A percentile compares a stretch with the other conserved stretches of the same genome.
These are phyloP conservation scores for Fusarium setosum DNA, from an alignment of 2,329 filamentous ascomycete genomes.

Conservation along the genomic window DNA sequence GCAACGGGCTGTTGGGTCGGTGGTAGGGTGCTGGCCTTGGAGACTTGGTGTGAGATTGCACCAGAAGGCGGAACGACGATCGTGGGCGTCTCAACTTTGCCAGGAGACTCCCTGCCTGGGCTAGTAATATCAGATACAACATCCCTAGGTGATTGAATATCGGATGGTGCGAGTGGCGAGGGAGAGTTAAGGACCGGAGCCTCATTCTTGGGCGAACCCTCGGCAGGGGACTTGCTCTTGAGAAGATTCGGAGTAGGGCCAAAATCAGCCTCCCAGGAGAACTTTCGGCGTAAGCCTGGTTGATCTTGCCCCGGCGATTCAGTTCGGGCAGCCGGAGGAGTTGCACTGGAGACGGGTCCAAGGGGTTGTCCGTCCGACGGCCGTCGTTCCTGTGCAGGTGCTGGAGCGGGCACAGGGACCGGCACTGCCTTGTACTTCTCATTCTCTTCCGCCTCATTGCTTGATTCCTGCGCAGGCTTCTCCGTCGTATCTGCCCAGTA, in stretches of 20 bases:
- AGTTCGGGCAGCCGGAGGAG: constrained; percentile 3
- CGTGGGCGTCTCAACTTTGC: constrained; percentile 24
- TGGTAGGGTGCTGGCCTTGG: constrained; percentile 33
- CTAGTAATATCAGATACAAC: constrained; percentile 10
- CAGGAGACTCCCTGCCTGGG: constrained; percentile 27
- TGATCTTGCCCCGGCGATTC: constrained; percentile 14
- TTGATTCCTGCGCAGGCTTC: constrained; percentile 15
- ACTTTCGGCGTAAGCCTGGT: constrained; percentile 43
- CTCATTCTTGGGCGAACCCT: constrained; percentile 5
- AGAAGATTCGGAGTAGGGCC: constrained; percentile 34
- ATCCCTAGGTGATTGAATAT: constrained; percentile 27
- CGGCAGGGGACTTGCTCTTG: constrained; percentile 18
- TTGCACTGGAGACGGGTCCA: constrained; percentile 1
- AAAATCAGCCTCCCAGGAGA: constrained; percentile 51
- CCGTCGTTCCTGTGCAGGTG: constrained; percentile 5
- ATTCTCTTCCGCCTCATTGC: constrained; percentile 2
- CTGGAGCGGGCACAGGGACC: background rate
- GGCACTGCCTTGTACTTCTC: constrained; percentile 8
- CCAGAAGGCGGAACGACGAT: constrained; percentile 35
- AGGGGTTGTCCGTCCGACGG: background rate
- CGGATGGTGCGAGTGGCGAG: constrained; percentile 18
- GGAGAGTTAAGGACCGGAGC: constrained; percentile 18
- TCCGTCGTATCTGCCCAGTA: constrained; percentile 65
- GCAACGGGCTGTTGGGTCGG: constrained; percentile 32
- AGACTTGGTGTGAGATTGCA: constrained; percentile 41